Base-by-base conservation (phyloP, 2,329 filamentous ascomycete genomes). In the Ophiostoma sp. region DNA sequence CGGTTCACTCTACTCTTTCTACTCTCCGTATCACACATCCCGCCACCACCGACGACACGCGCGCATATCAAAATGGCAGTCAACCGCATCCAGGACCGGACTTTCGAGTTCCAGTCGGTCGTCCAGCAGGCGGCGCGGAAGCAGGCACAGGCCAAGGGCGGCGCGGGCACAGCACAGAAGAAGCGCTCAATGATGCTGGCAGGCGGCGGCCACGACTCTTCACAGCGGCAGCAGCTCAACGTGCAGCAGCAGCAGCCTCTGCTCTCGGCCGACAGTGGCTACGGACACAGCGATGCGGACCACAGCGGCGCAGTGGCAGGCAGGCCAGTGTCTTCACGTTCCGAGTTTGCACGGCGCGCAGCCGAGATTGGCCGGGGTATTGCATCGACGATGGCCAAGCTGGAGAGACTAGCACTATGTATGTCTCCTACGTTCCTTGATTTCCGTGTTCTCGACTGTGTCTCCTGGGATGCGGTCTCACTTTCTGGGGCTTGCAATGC, bases 281-380 rank as follows among this genome's bases (percentile, higher is more conserved):
- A 64, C 42, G 63, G 60, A 42, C 38, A 63, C 60, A 60, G 63
- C 63, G 63, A 47, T 38, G 63, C 41, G 18, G 42, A 38, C 88
- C 85, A 64, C 87, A 88, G 63, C 94, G 78, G 90, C 90, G 80
- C 85, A 84, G 38, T 84, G 82, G 83, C 85, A 83, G 72, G 86
- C 92, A 27, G n/a, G 55, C 63, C 52, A 5, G 38, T 64, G 7
- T 40, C 69, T 40, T 66, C 66, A 40, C 72, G 72, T 73, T 96
- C 92, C 70, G 95, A 98, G 75, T 99, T 99, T 79, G 95, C 95
- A 74, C 87, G 93, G 74, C 89, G 89, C 76, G 95, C 95, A 7
- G 92, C 92, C 58, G 91, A 95, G 73, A 97, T 99, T 75, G 95
- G 94, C 67, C 86, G 92, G 74, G 93, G 93, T 44, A 98, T 99